Conservation (phyloP, 805 yeast species). For the Hanseniaspora pseudoguilliermondii region DNA sequence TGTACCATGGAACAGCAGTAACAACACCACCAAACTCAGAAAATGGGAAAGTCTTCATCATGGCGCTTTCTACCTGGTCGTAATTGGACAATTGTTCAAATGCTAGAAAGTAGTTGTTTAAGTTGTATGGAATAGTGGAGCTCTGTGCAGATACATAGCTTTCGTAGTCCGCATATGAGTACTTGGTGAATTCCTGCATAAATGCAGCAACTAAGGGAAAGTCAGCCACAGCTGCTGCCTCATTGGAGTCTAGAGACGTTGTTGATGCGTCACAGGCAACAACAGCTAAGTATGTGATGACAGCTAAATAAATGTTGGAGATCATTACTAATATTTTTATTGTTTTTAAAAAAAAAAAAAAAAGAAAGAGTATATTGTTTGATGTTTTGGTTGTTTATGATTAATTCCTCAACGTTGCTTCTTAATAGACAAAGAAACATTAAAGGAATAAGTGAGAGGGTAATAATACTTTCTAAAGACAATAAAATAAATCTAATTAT, state of each 20-base stretch:
- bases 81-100: slow-evolving; percentile 22
- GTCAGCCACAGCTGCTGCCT: slow-evolving; percentile 10
- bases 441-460: no score
- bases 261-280: neutral
- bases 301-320: slow-evolving; percentile 23
- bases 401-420: no score
- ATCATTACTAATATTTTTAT: slow-evolving; percentile 19
- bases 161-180: slow-evolving; percentile 4
- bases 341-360: no score
- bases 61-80: slow-evolving; percentile 20
- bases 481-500: no score
- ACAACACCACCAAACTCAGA: slow-evolving; percentile 28
- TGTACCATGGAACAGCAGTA: slow-evolving; percentile 26
- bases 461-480: no score
- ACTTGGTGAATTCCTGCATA: slow-evolving; percentile 6
- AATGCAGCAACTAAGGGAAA: slow-evolving; percentile 14
- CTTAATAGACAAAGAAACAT: no score
- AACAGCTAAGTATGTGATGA: slow-evolving; percentile 25
- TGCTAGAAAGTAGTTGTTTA: slow-evolving; percentile 27
- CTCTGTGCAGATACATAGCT: neutral
- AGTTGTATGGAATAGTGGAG: slow-evolving; percentile 27
- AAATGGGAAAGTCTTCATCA: slow-evolving; percentile 28
- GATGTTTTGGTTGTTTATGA: no score
- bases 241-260: neutral
- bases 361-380: no score